Base-by-base conservation (phyloP, 176 grass and related monocot genomes). In the Eremochloa ophiuroides region DNA sequence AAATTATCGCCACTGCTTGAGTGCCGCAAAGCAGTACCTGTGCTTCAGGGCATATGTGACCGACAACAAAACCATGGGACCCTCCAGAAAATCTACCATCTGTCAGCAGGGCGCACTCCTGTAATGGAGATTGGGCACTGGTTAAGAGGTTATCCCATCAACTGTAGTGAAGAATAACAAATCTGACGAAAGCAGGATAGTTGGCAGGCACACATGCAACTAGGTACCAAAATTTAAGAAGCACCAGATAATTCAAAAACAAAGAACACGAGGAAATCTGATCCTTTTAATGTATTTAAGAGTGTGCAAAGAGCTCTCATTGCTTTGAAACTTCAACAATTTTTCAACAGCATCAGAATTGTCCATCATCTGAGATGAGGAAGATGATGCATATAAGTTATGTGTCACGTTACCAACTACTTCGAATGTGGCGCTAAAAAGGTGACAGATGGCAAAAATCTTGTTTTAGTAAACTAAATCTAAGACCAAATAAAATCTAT, bases 51-150 rank as follows among this genome's bases (percentile, higher is more conserved):
- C 95, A 98, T 83, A 98, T 89, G 88, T 98, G 92, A 20, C 95
- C 95, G 33, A 98, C 95, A 79, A 98, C 95, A 91, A 94, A 98
- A 71, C 92, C 95, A 91, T 98, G 95, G 28, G 95, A 98, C 17
- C 95, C 95, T 67, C 95, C 95, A 16, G 95, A 98, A 89, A 98
- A 98, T 85, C 95, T 93, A 69, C 95, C 95, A 85, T 98, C 95
- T 23, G 95, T 98, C 42, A 98, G 90, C 61, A 98, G 79, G 29
- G 95, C 95, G 16, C 92, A 98, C 74, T 98, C 95, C 95, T 95
- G 41, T 50, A 90, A 60, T 41, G 28, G 50, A 80, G 55, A 75
- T 85, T 39, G 73, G 71, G 33, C 37, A 83, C 59, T 29, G 26
- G 41, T 69, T 61, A 69, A 73, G 28, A 56, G 38, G 39, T 42